Conservation (phyloP, 371 early-diverging fungal genomes). For the Amoeboaphelidium protococcarum region DNA sequence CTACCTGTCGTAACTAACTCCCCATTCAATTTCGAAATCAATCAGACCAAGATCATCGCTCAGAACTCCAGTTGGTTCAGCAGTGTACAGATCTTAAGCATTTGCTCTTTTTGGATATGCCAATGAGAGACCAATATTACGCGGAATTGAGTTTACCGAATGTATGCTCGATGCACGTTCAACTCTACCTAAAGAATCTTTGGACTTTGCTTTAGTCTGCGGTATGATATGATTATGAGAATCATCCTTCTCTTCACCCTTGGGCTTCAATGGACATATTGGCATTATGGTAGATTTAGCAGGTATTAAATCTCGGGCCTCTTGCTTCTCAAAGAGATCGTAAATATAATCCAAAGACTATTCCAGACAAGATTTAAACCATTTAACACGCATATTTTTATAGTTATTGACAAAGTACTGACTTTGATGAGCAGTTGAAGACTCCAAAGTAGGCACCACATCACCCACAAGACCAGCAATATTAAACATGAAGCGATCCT, state of each 20-base stretch:
- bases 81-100: too few species aligned
- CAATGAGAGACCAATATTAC: conserved; percentile 2
- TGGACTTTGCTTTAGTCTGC: background rate
- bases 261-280: too few species aligned
- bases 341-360: conserved; percentile 48
- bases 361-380: conserved; percentile 29
- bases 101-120: conserved; percentile 2
- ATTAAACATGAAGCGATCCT: conserved; percentile 53
- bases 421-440: conserved; percentile 6
- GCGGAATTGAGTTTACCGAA: background rate
- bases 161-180: background rate
- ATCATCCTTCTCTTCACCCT: too few species aligned
- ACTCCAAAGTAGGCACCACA: conserved; percentile 16
- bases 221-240: background rate
- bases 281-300: background rate
- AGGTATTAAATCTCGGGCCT: background rate
- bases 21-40: background rate
- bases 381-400: background rate
- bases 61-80: background rate
- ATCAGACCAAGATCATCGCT: background rate
- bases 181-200: background rate
- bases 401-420: background rate
- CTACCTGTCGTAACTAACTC: too few species aligned
- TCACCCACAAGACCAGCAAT: conserved; percentile 38
- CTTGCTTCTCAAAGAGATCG: conserved; percentile 19